Evolutionary conservation across 2,329 filamentous ascomycete genomes (phyloP).

Genomic region (Penicillium sp.): DNA sequence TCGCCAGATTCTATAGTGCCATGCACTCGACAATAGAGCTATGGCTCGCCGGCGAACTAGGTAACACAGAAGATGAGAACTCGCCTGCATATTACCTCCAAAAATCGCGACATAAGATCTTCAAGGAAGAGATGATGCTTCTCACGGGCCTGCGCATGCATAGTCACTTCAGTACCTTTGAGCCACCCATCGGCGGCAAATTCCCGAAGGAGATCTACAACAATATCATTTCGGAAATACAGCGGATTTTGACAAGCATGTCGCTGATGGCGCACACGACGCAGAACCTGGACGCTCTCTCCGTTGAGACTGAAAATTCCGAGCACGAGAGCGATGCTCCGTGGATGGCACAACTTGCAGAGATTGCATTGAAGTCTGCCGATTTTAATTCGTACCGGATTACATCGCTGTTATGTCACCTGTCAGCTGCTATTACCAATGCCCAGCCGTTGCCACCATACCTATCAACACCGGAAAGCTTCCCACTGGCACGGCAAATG

Average conservation of each 20-base stretch:
- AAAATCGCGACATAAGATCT: constrained; percentile 63
- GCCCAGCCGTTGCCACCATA: constrained; percentile 73
- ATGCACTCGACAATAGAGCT: constrained; percentile 70
- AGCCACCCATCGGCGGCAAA: constrained; percentile 72
- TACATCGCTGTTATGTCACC: constrained; percentile 66
- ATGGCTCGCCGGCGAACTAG: constrained; percentile 64
- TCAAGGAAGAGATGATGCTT: constrained; percentile 69
- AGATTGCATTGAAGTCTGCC: constrained; percentile 60
- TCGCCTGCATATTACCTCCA: constrained; percentile 51
- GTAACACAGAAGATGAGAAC: constrained; percentile 21
- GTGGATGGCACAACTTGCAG: constrained; percentile 66
- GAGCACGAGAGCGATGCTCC: constrained; percentile 39
- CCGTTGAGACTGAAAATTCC: constrained; percentile 14
- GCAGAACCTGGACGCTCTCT: constrained; percentile 53
- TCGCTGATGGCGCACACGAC: constrained; percentile 68
- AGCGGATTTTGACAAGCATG: constrained; percentile 64
- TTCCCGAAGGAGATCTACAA: constrained; percentile 71
- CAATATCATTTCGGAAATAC: constrained; percentile 63
- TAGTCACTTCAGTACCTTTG: constrained; percentile 69
- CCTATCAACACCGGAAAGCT: constrained; percentile 65
- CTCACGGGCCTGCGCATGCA: constrained; percentile 67
- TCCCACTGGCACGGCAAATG: constrained; percentile 63
- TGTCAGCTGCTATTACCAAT: constrained; percentile 69
- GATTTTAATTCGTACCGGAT: constrained; percentile 59
- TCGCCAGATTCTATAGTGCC: constrained; percentile 75